These are phyloP conservation scores for Piper betle DNA, from an alignment of 164 flowering plant species.

Conservation along the genomic window DNA sequence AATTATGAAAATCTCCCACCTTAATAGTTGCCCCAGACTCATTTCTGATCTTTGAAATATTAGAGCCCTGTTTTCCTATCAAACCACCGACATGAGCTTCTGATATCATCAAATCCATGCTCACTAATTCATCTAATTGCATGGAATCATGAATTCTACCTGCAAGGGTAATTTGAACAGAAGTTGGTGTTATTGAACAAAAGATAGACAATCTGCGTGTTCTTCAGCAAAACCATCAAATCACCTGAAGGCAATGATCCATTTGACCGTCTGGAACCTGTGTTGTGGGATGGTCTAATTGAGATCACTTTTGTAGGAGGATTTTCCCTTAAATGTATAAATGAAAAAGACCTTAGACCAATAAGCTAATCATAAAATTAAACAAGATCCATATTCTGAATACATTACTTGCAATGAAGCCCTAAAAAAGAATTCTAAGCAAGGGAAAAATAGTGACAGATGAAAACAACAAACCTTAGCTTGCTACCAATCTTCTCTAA, in stretches of 20 bases:
- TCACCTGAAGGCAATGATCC: constrained; percentile 65
- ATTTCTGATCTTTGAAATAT: constrained; percentile 68
- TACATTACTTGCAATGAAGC: background rate
- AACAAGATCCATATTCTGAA: background rate
- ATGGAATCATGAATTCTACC: background rate
- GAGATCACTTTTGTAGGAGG: constrained; percentile 73
- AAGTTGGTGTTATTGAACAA: background rate
- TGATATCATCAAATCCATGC: constrained; percentile 8
- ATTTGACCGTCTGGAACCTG: constrained; percentile 19
- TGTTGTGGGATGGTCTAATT: constrained; percentile 48
- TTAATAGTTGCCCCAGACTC: constrained; percentile 68
- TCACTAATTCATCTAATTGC: background rate
- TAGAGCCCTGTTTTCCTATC: constrained; percentile 63
- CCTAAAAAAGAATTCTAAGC: no score
- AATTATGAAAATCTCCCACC: constrained; percentile 21
- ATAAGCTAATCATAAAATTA: background rate
- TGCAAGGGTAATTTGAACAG: background rate
- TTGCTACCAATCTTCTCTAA: constrained; percentile 57
- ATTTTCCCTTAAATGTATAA: constrained; percentile 37
- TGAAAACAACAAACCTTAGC: constrained; percentile 36
- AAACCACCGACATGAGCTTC: constrained; percentile 2
- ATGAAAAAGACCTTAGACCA: background rate
- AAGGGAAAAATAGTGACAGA: background rate
- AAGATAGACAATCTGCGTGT: background rate
- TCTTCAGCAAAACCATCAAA: background rate